These are phyloP conservation scores for Cordia subcordata DNA, from an alignment of 257 asterid genomes.

Conservation along the genomic window DNA sequence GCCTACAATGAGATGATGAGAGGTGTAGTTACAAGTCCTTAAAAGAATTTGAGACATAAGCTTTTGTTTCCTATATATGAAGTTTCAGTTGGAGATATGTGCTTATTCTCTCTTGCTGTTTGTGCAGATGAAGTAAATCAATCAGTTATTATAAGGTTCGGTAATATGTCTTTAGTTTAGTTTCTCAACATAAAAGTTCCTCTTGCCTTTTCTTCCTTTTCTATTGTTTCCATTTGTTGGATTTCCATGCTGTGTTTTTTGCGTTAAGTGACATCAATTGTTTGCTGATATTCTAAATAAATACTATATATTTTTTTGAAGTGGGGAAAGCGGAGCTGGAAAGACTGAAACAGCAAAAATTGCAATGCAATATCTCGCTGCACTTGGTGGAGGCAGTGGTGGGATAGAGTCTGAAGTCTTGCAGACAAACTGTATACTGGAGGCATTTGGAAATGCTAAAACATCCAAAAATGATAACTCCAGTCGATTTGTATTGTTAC, in stretches of 20 bases:
- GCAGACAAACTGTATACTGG: conserved; percentile 73
- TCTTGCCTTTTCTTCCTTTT: conserved; percentile 11
- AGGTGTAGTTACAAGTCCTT: conserved; percentile 46
- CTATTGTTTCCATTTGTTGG: conserved; percentile 7
- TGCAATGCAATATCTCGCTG: conserved; percentile 80
- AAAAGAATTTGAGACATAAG: conserved; percentile 14
- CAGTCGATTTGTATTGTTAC: conserved; percentile 88
- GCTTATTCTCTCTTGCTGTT: conserved; percentile 13
- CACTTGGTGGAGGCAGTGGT: conserved; percentile 58
- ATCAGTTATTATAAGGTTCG: conserved; percentile 90
- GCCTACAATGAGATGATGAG: conserved; percentile 77
- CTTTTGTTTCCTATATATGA: not conserved
- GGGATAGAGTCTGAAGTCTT: conserved; percentile 69
- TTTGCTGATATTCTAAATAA: conserved; percentile 3
- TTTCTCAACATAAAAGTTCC: conserved; percentile 3
- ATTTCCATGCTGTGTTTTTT: conserved; percentile 9
- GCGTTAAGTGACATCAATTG: conserved; percentile 1
- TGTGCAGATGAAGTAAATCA: conserved; percentile 75
- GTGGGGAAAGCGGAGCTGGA: conserved; percentile 99
- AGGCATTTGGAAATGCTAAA: conserved; percentile 98
- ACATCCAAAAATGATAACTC: conserved; percentile 76
- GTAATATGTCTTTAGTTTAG: conserved; percentile 15
- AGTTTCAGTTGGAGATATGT: not conserved
- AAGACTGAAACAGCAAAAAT: conserved; percentile 92
- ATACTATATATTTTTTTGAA: conserved; percentile 28